These are phyloP conservation scores for Jacaranda copaia DNA, from an alignment of 257 asterid genomes.

Conservation along the genomic window DNA sequence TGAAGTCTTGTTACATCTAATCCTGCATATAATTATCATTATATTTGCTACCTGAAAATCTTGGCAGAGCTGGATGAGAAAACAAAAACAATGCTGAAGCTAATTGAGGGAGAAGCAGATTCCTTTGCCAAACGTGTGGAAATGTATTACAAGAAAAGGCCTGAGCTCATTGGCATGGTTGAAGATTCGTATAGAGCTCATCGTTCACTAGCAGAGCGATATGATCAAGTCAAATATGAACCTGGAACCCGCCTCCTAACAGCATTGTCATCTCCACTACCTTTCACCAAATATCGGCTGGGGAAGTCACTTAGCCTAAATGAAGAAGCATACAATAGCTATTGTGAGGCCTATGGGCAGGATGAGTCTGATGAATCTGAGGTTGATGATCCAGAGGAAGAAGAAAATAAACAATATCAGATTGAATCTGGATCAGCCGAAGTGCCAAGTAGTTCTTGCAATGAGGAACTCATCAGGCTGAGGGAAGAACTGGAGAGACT, in stretches of 20 bases:
- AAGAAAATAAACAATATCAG: neutral
- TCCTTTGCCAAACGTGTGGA: constrained; percentile 67
- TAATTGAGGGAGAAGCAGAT: constrained; percentile 70
- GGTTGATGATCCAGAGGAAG: constrained; percentile 60
- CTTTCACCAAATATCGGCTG: constrained; percentile 38
- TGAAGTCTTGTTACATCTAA: neutral
- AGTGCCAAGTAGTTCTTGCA: constrained; percentile 32
- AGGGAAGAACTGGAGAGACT: constrained; percentile 57
- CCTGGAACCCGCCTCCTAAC: constrained; percentile 48
- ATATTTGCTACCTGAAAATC: neutral
- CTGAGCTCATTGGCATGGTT: constrained; percentile 60
- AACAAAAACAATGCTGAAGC: constrained; percentile 55
- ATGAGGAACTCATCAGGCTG: constrained; percentile 39
- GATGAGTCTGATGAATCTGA: constrained; percentile 55
- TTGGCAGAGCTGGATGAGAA: constrained; percentile 58
- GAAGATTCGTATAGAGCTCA: constrained; percentile 60
- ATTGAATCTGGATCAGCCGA: constrained; percentile 27
- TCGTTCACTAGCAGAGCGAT: constrained; percentile 60
- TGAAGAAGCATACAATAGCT: constrained; percentile 46
- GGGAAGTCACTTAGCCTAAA: constrained; percentile 44
- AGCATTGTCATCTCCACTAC: constrained; percentile 49
- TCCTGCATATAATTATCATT: neutral
- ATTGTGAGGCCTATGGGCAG: constrained; percentile 53
- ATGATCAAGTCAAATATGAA: constrained; percentile 56
- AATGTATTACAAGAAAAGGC: constrained; percentile 65